A percentile compares a stretch with the other conserved stretches of the same genome.
These are phyloP conservation scores for Suillus spraguei DNA, from an alignment of 768 basidiomycete genomes.

Conservation along the genomic window DNA sequence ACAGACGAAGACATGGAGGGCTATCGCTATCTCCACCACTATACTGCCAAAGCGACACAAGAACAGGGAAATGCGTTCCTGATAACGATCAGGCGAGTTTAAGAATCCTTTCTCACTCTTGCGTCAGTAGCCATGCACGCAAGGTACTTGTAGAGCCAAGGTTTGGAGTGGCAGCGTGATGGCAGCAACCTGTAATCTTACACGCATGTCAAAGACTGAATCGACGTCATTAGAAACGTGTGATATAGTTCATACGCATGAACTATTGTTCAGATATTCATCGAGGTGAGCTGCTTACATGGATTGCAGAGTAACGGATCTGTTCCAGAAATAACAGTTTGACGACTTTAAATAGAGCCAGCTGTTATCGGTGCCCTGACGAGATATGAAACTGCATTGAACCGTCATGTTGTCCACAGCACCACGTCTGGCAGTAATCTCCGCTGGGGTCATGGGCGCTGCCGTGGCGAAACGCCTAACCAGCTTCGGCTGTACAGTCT, in stretches of 20 bases:
- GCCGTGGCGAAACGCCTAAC: conserved; percentile 53
- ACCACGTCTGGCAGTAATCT: conserved; percentile 48
- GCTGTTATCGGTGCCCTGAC: background rate
- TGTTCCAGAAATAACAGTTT: background rate
- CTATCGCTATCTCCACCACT: background rate
- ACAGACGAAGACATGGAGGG: background rate
- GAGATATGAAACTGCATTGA: background rate
- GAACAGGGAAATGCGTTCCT: background rate
- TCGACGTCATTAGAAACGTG: background rate
- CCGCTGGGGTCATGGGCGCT: conserved; percentile 63
- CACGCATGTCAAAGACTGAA: background rate
- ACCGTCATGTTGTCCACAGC: conserved; percentile 19
- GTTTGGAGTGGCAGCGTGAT: background rate
- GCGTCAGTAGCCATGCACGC: background rate
- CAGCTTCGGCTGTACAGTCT: conserved; percentile 50
- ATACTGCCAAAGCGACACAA: background rate
- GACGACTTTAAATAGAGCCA: background rate
- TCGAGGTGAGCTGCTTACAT: background rate
- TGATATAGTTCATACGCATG: background rate
- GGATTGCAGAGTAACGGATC: background rate
- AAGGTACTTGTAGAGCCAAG: background rate
- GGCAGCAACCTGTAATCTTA: background rate
- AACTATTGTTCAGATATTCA: background rate
- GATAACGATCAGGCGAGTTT: background rate
- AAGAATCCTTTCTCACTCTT: background rate